Evolutionary conservation across 352 stramenopile species (phyloP).

Genomic region (Globisporangium emineosum): DNA sequence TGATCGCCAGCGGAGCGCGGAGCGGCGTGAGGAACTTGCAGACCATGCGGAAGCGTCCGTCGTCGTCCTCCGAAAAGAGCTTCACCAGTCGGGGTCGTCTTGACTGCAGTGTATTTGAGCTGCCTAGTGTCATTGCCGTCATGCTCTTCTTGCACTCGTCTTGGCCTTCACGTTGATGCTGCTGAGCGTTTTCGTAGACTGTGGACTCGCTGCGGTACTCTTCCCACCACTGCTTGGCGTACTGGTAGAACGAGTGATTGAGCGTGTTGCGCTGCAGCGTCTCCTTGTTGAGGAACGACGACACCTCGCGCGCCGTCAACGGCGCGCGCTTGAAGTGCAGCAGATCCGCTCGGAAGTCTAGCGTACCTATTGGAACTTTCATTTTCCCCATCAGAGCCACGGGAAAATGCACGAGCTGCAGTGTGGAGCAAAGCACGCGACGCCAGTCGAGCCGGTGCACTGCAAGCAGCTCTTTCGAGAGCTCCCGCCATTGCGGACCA

Average conservation of each 20-base stretch:
- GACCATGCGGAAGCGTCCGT: constrained; percentile 78
- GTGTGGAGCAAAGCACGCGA: constrained; percentile 62
- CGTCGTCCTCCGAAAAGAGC: constrained; percentile 87
- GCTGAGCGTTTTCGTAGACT: constrained; percentile 12
- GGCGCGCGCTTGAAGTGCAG: constrained; percentile 50
- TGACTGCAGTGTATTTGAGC: constrained; percentile 13
- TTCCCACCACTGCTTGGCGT: constrained; percentile 84
- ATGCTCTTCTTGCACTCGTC: constrained; percentile 22
- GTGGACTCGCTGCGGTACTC: constrained; percentile 51
- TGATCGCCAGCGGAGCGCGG: constrained; percentile 41
- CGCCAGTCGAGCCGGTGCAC: constrained; percentile 77
- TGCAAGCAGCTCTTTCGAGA: constrained; percentile 55
- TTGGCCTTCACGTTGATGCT: constrained; percentile 2
- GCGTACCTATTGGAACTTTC: constrained; percentile 62
- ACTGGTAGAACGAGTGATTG: constrained; percentile 73
- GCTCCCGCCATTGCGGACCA: constrained; percentile 36
- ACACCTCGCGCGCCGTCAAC: constrained; percentile 39
- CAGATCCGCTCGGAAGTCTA: constrained; percentile 72
- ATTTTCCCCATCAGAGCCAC: constrained; percentile 58
- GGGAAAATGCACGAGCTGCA: constrained; percentile 68
- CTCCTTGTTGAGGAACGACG: constrained; percentile 53
- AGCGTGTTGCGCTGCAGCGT: constrained; percentile 46
- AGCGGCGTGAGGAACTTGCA: constrained; percentile 82
- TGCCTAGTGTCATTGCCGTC: neutral
- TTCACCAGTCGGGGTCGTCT: constrained; percentile 54